Percentiles rank a stretch among this genome's conserved stretches.
Conservation (phyloP, 2,329 filamentous ascomycete species). For the Alternaria alternata region DNA sequence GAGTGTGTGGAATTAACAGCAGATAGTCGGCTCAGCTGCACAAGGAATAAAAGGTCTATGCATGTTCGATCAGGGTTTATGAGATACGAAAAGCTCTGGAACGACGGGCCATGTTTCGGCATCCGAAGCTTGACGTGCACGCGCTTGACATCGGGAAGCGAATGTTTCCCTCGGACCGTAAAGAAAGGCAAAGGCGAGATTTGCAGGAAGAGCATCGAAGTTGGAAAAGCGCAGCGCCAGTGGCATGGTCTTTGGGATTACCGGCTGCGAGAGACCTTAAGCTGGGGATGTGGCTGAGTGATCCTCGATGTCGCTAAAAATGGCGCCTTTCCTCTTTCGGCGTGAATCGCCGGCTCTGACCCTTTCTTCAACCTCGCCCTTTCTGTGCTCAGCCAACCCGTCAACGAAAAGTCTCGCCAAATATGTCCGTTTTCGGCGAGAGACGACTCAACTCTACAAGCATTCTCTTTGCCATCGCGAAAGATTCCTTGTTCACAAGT, state of each 20-base stretch:
- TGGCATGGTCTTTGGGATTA: slow-evolving; percentile 4
- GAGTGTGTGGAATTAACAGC: neutral
- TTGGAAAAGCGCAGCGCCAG: slow-evolving; percentile 1
- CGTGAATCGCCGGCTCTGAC: neutral
- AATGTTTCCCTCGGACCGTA: neutral
- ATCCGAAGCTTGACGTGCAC: neutral
- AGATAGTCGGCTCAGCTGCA: neutral
- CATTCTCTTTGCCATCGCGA: neutral
- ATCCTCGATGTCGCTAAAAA: neutral
- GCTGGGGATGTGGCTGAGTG: slow-evolving; percentile 4
- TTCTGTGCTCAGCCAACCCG: slow-evolving; percentile 1
- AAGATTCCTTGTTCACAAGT: neutral
- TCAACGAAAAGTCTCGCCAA: neutral
- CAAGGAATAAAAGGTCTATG: neutral
- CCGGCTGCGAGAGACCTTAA: neutral
- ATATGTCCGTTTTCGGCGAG: neutral
- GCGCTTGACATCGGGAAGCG: neutral
- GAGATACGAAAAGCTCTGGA: neutral
- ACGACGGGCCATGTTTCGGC: neutral
- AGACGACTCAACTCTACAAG: neutral
- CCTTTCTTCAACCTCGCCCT: neutral
- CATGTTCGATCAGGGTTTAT: neutral
- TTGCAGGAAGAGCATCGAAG: neutral
- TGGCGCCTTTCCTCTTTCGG: slow-evolving; percentile 1
- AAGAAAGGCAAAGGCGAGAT: neutral